Base-by-base conservation (phyloP, 345 rosid species). In the Aegle marmelos region DNA sequence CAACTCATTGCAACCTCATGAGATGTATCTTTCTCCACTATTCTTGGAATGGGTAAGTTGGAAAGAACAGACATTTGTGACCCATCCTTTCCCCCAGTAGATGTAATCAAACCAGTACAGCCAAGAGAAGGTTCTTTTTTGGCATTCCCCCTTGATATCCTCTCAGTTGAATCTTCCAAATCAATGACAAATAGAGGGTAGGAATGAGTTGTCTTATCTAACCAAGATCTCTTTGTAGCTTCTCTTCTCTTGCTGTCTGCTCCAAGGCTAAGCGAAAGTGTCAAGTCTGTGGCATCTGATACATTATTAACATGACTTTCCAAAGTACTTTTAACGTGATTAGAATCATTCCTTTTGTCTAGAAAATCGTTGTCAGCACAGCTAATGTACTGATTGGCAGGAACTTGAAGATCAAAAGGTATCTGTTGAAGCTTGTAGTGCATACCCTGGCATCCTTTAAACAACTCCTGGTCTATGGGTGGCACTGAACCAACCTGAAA, bases 251-350 rank as follows among this genome's bases (percentile, higher is more conserved):
- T 79, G 31, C 72, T 50, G 30, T 75, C 80, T 60, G 4, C 78
- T 77, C 83, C 82, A 76, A 63, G 68, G 60, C 70, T 68, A 54
- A 88, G 82, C 56, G 91, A 85, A 76, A 88, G 89, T 53, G 79
- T 79, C 82, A 89, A 80, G 27, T 83, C 85, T 76, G 61, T 69
- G 57, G 81, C 13, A 67, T 74, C 77, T 27, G 79, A 64, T 36
- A 70, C 45, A 30, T 56, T n/a, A 60, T 50, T 64, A 9, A 10
- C 59, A 63, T 37, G 58, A 66, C 10, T 36, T 48, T 77, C 77
- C 11, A 34, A 7, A 3, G 72, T 62, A 66, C 73, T 30, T 13
- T 70, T 67, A 14, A 66, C 56, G 67, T 30, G 79, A 76, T 73
- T 50, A 73, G 33, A 41, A 30, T 25, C 41, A 28, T 77, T 76